Percentiles rank a stretch among this genome's conserved stretches.
phyloP scores from a whole-genome alignment of 352 stramenopile genomes.

The Phytophthora sansomeana region DNA sequence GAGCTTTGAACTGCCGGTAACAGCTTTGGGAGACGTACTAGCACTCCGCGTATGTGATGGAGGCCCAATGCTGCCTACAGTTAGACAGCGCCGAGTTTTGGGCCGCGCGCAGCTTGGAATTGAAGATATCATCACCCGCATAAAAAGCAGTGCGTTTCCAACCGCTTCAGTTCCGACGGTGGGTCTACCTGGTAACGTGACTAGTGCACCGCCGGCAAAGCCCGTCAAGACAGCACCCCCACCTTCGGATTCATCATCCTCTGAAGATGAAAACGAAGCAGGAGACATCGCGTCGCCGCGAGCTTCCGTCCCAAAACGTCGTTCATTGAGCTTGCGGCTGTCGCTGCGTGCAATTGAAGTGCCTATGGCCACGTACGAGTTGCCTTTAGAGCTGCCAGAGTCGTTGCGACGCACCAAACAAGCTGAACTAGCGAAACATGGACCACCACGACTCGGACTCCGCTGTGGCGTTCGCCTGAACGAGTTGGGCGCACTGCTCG shows the following conservation, averaged over 20 bases:
- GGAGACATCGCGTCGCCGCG: conserved; percentile 1
- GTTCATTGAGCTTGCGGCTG: conserved; percentile 2
- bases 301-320: conserved; percentile 9
- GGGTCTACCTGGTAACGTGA: not conserved
- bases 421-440: conserved; percentile 51
- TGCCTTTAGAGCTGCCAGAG: conserved; percentile 70
- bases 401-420: conserved; percentile 51
- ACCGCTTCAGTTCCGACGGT: conserved; percentile 1
- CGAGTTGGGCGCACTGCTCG: conserved; percentile 51
- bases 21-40: conserved; percentile 57
- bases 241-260: conserved; percentile 21
- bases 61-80: conserved; percentile 33
- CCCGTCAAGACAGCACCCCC: conserved; percentile 3
- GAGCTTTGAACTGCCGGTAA: conserved; percentile 61
- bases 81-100: conserved; percentile 53
- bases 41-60: conserved; percentile 64
- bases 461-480: conserved; percentile 61
- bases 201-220: conserved; percentile 8
- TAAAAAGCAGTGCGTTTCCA: conserved; percentile 11
- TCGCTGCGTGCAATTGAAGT: conserved; percentile 17
- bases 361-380: conserved; percentile 70
- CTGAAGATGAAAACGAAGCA: conserved; percentile 21
- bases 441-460: conserved; percentile 59
- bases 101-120: conserved; percentile 53
- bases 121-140: conserved; percentile 56